A percentile compares a stretch with the other conserved stretches of the same genome.
These are phyloP conservation scores for Sporothrix variecibatus DNA, from an alignment of 2,329 filamentous ascomycete genomes.

Conservation along the genomic window DNA sequence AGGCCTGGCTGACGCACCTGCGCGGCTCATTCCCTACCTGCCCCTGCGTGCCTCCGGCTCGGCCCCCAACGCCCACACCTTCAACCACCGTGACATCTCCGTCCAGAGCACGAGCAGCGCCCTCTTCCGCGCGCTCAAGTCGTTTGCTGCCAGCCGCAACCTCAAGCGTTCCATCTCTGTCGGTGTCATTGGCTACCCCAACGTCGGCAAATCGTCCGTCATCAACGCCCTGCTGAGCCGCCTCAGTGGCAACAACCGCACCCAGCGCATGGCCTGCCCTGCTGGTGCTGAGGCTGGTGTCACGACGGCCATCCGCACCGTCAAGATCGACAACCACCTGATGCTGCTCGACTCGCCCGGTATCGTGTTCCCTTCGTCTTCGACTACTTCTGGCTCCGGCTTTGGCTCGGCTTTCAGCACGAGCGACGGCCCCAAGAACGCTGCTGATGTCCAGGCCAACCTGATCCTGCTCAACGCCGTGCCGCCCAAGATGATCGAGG, in stretches of 20 bases:
- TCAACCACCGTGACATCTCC: conserved; percentile 88
- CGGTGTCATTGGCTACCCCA: conserved; percentile 92
- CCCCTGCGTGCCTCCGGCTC: conserved; percentile 82
- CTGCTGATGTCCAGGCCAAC: conserved; percentile 75
- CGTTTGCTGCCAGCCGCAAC: conserved; percentile 78
- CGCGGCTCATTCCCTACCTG: conserved; percentile 89
- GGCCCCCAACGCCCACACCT: conserved; percentile 82
- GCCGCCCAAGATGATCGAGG: conserved; percentile 90
- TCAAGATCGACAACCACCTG: conserved; percentile 93
- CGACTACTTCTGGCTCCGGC: conserved; percentile 33
- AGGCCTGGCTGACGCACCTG: conserved; percentile 81
- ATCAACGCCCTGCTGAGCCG: conserved; percentile 88
- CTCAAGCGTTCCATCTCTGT: conserved; percentile 88
- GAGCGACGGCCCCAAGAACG: conserved; percentile 55
- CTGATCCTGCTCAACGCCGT: conserved; percentile 88
- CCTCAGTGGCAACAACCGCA: conserved; percentile 65
- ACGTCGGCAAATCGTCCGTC: conserved; percentile 94
- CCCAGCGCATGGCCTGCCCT: conserved; percentile 69
- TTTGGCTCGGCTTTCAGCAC: conserved; percentile 36
- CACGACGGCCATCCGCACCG: conserved; percentile 81
- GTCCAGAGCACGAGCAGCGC: conserved; percentile 82
- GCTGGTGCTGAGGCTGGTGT: conserved; percentile 90
- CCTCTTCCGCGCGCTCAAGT: conserved; percentile 86
- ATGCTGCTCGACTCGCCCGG: conserved; percentile 92
- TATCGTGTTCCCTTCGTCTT: conserved; percentile 82